These are phyloP conservation scores for Coemansia sp. DNA, from an alignment of 192 early-diverging fungal genomes.

Conservation along the genomic window DNA sequence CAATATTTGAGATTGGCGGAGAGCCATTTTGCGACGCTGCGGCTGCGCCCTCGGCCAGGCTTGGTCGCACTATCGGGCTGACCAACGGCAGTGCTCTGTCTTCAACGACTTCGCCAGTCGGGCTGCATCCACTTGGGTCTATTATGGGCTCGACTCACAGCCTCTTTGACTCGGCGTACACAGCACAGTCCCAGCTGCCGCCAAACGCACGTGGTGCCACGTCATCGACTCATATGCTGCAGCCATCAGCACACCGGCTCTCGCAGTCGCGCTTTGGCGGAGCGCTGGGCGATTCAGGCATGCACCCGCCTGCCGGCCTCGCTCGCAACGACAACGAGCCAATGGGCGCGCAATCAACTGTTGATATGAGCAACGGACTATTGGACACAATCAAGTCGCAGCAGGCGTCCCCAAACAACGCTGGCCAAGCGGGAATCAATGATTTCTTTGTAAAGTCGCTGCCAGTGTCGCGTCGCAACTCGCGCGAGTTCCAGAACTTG, in stretches of 20 bases:
- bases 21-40: slow-evolving; percentile 40
- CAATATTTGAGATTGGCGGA: slow-evolving; percentile 53
- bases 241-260: slow-evolving; percentile 18
- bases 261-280: slow-evolving; percentile 45
- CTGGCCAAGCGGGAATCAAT: slow-evolving; percentile 20
- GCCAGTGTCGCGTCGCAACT: slow-evolving; percentile 71
- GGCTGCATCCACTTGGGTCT: slow-evolving; percentile 41
- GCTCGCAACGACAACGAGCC: slow-evolving; percentile 15
- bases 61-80: slow-evolving; percentile 17
- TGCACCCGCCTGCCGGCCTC: slow-evolving; percentile 17
- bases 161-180: slow-evolving; percentile 40
- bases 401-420: slow-evolving; percentile 47
- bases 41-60: slow-evolving; percentile 14
- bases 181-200: slow-evolving; percentile 3
- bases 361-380: slow-evolving; percentile 37
- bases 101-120: slow-evolving; percentile 35
- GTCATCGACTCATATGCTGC: not conserved
- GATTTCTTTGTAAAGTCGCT: slow-evolving; percentile 61
- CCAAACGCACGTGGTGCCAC: not conserved
- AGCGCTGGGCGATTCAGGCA: slow-evolving; percentile 26
- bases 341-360: slow-evolving; percentile 2
- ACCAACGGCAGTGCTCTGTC: slow-evolving; percentile 17
- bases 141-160: slow-evolving; percentile 47
- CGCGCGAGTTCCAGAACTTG: slow-evolving; percentile 59
- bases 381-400: slow-evolving; percentile 52